Evolutionary conservation across 106 monocot species (phyloP), one percentile per base, ranked within the genome.

Genomic region (Dioscorea zingiberensis): DNA sequence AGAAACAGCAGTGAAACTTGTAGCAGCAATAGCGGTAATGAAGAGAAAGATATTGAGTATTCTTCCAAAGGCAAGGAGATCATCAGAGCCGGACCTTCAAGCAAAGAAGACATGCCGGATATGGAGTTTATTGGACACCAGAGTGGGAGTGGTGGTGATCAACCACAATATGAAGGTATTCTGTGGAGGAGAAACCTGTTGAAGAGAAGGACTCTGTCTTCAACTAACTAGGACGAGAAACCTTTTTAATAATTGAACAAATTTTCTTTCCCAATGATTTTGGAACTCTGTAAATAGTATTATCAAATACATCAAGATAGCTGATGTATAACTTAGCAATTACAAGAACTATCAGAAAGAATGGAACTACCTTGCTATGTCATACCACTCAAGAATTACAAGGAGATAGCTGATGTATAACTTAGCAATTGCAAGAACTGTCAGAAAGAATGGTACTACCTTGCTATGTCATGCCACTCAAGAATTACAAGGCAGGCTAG

Each of bases 131-230:
- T 56, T 7, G 72, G 55, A 44, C 55, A 69, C 51, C 44, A 59
- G 0, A 22, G 18, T 23, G 30, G 54, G 44, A 48, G 55, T 25
- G 55, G 63, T 28, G n/a, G 19, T 63, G 55, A 51, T 28, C 18
- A 18, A 30, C 67, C 44, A 26, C 30, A 19, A 17, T 44, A 62
- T 59, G 71, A 27, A 17, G 14, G 46, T 13, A 38, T 38, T 38
- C 38, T 38, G 12, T n/a, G 27, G n/a, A 78, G 81, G 71, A 71
- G 59, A 60, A 67, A 65, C 60, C 63, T 59, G 66, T 56, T 78
- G 47, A 84, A 73, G 76, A 75, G 73, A 66, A 83, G 77, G 54
- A 75, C 78, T 2, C 17, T 71, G 18, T 85, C 85, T 75, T 78
- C 80, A 48, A 77, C 81, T 62, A 74, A 71, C 64, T 81, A 78